Base-by-base conservation (phyloP, 768 basidiomycete genomes). In the Mycena rosella region DNA sequence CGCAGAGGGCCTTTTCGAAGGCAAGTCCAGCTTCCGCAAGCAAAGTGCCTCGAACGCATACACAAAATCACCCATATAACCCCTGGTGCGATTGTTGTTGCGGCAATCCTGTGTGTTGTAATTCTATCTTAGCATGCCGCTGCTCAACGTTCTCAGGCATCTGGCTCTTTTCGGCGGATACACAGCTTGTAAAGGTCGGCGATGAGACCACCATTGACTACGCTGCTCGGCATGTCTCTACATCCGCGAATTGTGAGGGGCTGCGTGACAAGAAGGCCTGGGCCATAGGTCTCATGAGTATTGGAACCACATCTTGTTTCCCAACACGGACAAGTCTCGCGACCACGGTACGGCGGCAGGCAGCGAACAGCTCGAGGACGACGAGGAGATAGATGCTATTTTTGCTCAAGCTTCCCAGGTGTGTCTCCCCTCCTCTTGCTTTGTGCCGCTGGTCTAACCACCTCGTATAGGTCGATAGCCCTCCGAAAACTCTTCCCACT, bases 141-240 rank as follows among this genome's bases (percentile, higher is more conserved):
- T 18, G 15, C 3, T 32, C 20, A 54, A 30, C 11, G 26, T 24
- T 40, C 10, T 29, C 30, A 59, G 57, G 44, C 13, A 59, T 59
- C 4, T 59, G 44, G 42, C 42, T 59, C 9, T 24, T 30, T 22
- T 59, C 57, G 14, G 57, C 57, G 4, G 57, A 59, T 36, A 59
- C 45, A 17, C 26, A 20, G 32, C 32, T 59, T 22, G 45, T 48
- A 3, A 2, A 30, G 36, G 20, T 45, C 44, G 57, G 57, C 44
- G 57, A 59, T 20, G 57, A 59, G 57, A 59, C 57, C 15, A 38
- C 9, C 6, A 59, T 59, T 44, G 34, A 59, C 44, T 59, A 59
- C 44, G 30, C 26, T 11, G 3, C 5, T 24, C 57, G 42, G 4
- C 20, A 30, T 18, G 30, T 15, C 3, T 40, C 11, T 59, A 59